phyloP scores from a whole-genome alignment of 768 basidiomycete species.

The Pleurotus salmoneostramineus region DNA sequence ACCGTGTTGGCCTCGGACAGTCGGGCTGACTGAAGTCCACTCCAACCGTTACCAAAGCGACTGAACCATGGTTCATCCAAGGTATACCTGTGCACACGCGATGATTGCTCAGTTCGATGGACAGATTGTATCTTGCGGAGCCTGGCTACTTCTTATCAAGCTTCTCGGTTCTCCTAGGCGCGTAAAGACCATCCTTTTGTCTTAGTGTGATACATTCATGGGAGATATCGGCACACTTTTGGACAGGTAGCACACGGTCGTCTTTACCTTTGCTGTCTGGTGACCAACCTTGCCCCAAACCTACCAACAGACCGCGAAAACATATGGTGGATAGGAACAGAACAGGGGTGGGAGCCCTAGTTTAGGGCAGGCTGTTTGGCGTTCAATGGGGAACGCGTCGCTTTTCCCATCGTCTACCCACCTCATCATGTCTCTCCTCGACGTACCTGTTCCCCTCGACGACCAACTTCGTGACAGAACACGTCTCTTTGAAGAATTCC shows the following conservation, averaged over 20 bases:
- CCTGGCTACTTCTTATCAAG: background rate
- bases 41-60: too few species aligned
- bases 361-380: constrained; percentile 13
- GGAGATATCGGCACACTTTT: too few species aligned
- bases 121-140: background rate
- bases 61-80: too few species aligned
- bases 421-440: constrained; percentile 38
- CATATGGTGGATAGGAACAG: background rate
- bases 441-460: constrained; percentile 65
- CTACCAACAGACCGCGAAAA: too few species aligned
- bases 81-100: too few species aligned
- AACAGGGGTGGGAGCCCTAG: background rate
- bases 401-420: constrained; percentile 10
- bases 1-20: background rate
- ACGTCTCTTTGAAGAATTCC: constrained; percentile 80
- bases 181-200: background rate
- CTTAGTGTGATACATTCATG: too few species aligned
- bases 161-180: background rate
- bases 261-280: too few species aligned
- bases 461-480: constrained; percentile 71
- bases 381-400: constrained; percentile 7
- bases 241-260: too few species aligned
- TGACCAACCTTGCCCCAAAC: too few species aligned
- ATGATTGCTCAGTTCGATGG: background rate
- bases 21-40: too few species aligned